Conservation (phyloP, 352 stramenopile genomes). For the Pythium aristosporum region DNA sequence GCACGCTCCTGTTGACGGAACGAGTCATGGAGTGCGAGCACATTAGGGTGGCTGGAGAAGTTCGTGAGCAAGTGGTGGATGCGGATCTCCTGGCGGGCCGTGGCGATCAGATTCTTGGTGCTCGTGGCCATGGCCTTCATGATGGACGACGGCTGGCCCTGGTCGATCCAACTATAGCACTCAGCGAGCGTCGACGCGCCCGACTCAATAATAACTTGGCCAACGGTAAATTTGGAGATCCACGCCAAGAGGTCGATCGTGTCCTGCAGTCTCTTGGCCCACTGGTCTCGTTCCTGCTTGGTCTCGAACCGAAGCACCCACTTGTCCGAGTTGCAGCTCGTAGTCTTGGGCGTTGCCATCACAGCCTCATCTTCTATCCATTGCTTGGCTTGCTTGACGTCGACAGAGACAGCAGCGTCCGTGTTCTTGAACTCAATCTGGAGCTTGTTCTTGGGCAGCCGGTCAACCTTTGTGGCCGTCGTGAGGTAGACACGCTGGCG, state of each 20-base stretch:
- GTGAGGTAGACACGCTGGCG: constrained; percentile 63
- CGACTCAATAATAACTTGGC: constrained; percentile 53
- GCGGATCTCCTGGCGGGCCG: constrained; percentile 59
- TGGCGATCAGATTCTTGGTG: constrained; percentile 44
- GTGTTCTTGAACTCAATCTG: constrained; percentile 59
- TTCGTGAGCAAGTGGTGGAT: constrained; percentile 72
- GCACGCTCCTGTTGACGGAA: constrained; percentile 61
- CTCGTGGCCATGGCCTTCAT: constrained; percentile 63
- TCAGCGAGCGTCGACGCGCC: constrained; percentile 57
- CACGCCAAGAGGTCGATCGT: constrained; percentile 59
- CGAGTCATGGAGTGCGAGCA: constrained; percentile 62
- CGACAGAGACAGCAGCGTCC: not conserved
- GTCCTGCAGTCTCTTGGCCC: constrained; percentile 66
- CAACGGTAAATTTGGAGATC: constrained; percentile 73
- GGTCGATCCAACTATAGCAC: constrained; percentile 65
- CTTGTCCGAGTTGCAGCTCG: constrained; percentile 34
- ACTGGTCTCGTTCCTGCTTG: constrained; percentile 67
- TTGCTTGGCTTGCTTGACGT: constrained; percentile 7
- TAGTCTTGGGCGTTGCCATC: constrained; percentile 18
- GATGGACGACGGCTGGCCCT: constrained; percentile 51
- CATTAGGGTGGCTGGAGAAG: constrained; percentile 63
- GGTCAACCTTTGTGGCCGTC: constrained; percentile 56
- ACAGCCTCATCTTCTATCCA: constrained; percentile 26
- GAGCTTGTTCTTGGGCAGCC: constrained; percentile 67
- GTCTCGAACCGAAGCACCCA: constrained; percentile 74